Conservation (phyloP, 768 basidiomycete genomes). For the Phlebiopsis gigantea region DNA sequence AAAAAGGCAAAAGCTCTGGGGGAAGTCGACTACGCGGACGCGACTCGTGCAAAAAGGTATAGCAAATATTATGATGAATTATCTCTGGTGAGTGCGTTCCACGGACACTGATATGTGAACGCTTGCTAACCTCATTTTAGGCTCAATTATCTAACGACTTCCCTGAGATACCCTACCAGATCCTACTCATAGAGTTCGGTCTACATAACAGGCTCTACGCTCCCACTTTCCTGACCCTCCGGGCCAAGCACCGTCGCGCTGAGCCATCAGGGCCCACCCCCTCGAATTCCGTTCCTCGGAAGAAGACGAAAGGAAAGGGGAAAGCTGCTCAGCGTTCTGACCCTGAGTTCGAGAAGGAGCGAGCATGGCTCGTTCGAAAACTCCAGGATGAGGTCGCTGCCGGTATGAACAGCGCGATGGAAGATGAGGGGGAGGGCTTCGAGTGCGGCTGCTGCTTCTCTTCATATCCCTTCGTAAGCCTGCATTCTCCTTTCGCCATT, state of each 20-base stretch:
- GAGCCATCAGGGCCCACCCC: neutral
- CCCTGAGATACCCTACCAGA: slow-evolving; percentile 48
- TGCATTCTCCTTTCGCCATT: slow-evolving; percentile 2
- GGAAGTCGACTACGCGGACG: slow-evolving; percentile 52
- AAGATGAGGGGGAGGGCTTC: slow-evolving; percentile 53
- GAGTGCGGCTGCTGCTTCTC: slow-evolving; percentile 90
- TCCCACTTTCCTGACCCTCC: slow-evolving; percentile 54
- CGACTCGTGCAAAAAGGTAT: slow-evolving; percentile 23
- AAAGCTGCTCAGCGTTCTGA: slow-evolving; percentile 29
- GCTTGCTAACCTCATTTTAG: slow-evolving; percentile 26
- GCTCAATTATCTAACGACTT: slow-evolving; percentile 52
- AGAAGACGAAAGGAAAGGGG: slow-evolving; percentile 36
- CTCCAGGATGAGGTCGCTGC: slow-evolving; percentile 25
- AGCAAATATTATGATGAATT: slow-evolving; percentile 44
- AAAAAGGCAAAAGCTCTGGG: slow-evolving; percentile 40
- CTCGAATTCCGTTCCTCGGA: slow-evolving; percentile 31
- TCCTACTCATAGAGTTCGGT: slow-evolving; percentile 42
- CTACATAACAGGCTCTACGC: slow-evolving; percentile 50
- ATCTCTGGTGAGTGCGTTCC: slow-evolving; percentile 40
- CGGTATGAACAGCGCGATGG: slow-evolving; percentile 32
- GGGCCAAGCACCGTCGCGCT: slow-evolving; percentile 28
- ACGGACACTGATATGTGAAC: slow-evolving; percentile 2
- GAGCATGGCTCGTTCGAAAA: slow-evolving; percentile 41
- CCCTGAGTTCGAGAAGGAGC: slow-evolving; percentile 40
- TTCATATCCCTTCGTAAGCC: slow-evolving; percentile 60